Evolutionary conservation across 23 red algal species (phyloP), one percentile per base, ranked within the genome.

Genomic region (Gracilaria domingensis): DNA sequence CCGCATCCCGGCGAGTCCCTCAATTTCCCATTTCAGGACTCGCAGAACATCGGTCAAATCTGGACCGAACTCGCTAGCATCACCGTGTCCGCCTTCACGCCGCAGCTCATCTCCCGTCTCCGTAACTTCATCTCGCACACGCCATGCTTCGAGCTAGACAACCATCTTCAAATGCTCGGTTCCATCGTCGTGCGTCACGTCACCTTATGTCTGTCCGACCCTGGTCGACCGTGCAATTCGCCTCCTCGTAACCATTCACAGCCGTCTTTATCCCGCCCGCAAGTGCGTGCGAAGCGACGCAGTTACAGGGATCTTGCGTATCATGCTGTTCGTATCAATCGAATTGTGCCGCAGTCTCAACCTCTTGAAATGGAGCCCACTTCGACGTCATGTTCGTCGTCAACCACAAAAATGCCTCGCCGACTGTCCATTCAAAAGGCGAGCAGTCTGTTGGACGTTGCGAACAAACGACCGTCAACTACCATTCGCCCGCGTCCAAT

Each of bases 241-340:
- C 36, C 16, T 2, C 25, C 79, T n/a, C 79, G 79, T 38, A 53
- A 26, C 7, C 75, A 79, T 23, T 65, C 79, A 23, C 30, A 36
- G 21, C 45, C 49, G 28, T 42, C 54, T 23, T 9, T 45, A 30
- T 65, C 54, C 0, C 58, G 54, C 7, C 30, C 79, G 11, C 20
- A 65, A 30, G 0, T 34, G 53, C 84, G 37, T 20, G 21, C 84
- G 11, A 51, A 58, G 35, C 79, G 64, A 29, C 84, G 58, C 66
- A 75, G 66, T 29, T 90, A 81, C 39, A 28, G 87, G 24, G 71
- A 90, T 53, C 18, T 90, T 66, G 87, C 87, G 16, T 90, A 90
- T 64, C 57, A 77, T 56, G 87, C 86, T 30, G 87, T 90, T 59
- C 71, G 87, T 36, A 70, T 76, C 45, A 77, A 79, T 69, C 54